Evolutionary conservation across 306 rosid genomes (phyloP).

Genomic region (Malus sylvestris): DNA sequence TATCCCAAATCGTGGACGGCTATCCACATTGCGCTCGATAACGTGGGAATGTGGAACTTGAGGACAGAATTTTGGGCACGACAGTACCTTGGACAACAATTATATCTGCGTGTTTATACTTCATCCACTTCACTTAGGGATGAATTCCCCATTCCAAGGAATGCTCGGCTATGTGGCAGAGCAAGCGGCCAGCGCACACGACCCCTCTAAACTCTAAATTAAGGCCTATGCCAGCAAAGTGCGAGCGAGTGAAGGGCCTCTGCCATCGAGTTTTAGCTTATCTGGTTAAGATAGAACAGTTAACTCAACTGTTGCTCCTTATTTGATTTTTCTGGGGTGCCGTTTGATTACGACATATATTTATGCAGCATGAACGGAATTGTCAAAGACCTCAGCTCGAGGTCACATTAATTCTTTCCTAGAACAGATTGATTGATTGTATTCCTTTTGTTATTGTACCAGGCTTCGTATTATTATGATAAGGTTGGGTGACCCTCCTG

Average conservation of each 20-base stretch:
- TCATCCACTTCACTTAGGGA: conserved; percentile 67
- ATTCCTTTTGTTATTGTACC: neutral
- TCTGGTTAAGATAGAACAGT: neutral
- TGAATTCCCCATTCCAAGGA: conserved; percentile 86
- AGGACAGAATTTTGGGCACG: conserved; percentile 94
- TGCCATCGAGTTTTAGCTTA: neutral
- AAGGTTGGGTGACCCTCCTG: conserved; percentile 15
- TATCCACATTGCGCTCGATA: conserved; percentile 73
- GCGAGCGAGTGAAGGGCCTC: neutral
- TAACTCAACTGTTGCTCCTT: neutral
- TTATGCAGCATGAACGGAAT: neutral
- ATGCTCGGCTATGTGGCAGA: conserved; percentile 82
- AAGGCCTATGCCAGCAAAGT: neutral
- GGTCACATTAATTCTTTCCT: neutral
- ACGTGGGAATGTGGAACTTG: conserved; percentile 98
- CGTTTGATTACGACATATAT: neutral
- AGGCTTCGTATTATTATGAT: neutral
- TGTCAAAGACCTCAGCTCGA: neutral
- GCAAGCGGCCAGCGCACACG: conserved; percentile 80
- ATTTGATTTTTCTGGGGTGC: neutral
- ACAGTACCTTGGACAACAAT: conserved; percentile 84
- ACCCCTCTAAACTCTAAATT: conserved; percentile 43
- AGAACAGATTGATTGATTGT: neutral
- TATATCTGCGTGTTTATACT: conserved; percentile 84
- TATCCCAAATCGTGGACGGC: conserved; percentile 98